Conservation (phyloP, 352 stramenopile species). For the Plasmopara muralis region DNA sequence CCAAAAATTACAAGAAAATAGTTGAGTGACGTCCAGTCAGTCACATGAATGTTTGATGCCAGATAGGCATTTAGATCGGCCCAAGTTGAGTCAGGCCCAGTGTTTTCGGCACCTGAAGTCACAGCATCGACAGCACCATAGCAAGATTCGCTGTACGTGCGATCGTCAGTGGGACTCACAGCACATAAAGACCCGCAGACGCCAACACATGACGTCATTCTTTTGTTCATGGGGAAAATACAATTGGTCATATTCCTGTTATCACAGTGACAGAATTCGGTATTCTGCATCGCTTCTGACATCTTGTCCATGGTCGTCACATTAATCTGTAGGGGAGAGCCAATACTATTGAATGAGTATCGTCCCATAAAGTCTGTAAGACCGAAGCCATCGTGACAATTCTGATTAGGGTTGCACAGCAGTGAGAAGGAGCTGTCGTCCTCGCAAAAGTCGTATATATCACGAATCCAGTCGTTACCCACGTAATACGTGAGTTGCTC, state of each 20-base stretch:
- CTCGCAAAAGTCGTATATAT: slow-evolving; percentile 60
- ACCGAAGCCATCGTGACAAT: slow-evolving; percentile 47
- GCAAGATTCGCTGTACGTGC: slow-evolving; percentile 37
- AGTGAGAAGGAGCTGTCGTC: slow-evolving; percentile 50
- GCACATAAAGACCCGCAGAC: slow-evolving; percentile 47
- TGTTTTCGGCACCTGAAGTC: slow-evolving; percentile 14
- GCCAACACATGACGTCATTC: slow-evolving; percentile 41
- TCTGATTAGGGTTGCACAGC: slow-evolving; percentile 46
- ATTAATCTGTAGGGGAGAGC: slow-evolving; percentile 58
- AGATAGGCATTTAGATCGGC: slow-evolving; percentile 33
- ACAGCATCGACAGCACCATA: slow-evolving; percentile 21
- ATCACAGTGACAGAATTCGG: slow-evolving; percentile 40
- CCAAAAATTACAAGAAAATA: slow-evolving; percentile 48
- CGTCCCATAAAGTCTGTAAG: slow-evolving; percentile 55
- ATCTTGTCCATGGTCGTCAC: slow-evolving; percentile 40
- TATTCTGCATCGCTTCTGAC: slow-evolving; percentile 20
- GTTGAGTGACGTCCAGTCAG: slow-evolving; percentile 40
- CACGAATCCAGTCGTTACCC: slow-evolving; percentile 50
- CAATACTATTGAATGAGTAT: slow-evolving; percentile 56
- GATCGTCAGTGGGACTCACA: slow-evolving; percentile 27
- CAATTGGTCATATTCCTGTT: slow-evolving; percentile 36
- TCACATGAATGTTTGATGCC: slow-evolving; percentile 29
- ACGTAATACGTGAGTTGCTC: slow-evolving; percentile 58
- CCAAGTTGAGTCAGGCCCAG: slow-evolving; percentile 28
- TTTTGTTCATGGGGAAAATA: slow-evolving; percentile 40